Evolutionary conservation across 176 grass and related monocot species (phyloP), one percentile per base, ranked within the genome.

Genomic region (Oryza nivara): DNA sequence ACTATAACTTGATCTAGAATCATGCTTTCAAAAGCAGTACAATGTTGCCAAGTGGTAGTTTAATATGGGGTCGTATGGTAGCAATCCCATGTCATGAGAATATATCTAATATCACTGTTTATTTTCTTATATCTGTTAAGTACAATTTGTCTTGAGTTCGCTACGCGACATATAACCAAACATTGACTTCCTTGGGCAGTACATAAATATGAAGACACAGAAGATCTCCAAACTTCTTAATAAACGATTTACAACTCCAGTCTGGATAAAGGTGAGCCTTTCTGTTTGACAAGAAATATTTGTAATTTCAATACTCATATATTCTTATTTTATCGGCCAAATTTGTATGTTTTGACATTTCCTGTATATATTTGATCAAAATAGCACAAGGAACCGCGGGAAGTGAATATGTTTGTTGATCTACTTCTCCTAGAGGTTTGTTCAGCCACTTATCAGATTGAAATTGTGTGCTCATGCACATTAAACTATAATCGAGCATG

Each of bases 351-450:
- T 13, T 41, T 82, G 79, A 65, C 44, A 69, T 78, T 9, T 48
- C 79, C 38, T 86, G 44, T 80, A n/a, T 88, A 35, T 92, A 75
- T 88, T 78, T 28, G 36, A 74, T 70, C 74, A 85, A 87, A 80
- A 93, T 88, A 99, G 97, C 97, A 99, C 82, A 99, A 99, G 90
- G 97, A 99, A 76, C 97, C 97, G 5, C 77, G 97, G 69, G 97
- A 99, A 89, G 97, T 99, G 73, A 91, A 99, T 86, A 99, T 99
- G 97, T 96, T 94, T 84, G 97, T 94, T 88, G 97, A 99, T 81
- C 88, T 99, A 80, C 93, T 99, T 83, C 86, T 99, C 89, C 91
- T 94, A 88, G 97, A 99, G 97, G 97, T 99, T 75, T 80, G 85
- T 87, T 54, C 44, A 56, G 23, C 25, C 75, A 19, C 14, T 70